Base-by-base conservation (phyloP, 2,329 filamentous ascomycete genomes). In the Epichloe sylvatica region DNA sequence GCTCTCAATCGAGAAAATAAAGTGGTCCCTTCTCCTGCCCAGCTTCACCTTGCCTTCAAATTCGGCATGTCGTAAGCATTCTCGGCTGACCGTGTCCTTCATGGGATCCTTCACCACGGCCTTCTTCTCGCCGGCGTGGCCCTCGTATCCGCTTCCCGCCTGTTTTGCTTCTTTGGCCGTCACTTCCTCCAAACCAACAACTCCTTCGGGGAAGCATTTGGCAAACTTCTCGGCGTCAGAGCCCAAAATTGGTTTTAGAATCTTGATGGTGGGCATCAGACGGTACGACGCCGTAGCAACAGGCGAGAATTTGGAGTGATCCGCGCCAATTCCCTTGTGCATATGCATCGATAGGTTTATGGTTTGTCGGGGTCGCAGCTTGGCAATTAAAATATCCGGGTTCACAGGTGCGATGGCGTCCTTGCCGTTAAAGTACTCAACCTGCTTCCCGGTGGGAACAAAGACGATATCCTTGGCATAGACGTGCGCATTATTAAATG, bases 291-390 rank as follows among this genome's bases (percentile, higher is more conserved):
- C 92, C 1, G 92, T 96, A 3, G 91, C 90, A 36, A 97, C 92
- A 44, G 92, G 92, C 0, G 88, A 95, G 72, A 92, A 98, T 69
- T 98, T 98, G 59, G 92, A 84, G 67, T 98, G 92, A 67, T 98
- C 92, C 55, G 84, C 81, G 45, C 92, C 92, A 57, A 94, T 81
- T 53, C 94, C 92, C 71, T 96, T 94, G 70, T 94, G 82, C 70
- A 91, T 92, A 72, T 97, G 90, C 77, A 94, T 84, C 57, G 86
- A 81, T 53, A 96, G 73, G 61, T 86, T 77, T 60, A 98, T 86
- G 59, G 80, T 78, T 73, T 98, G 94, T 4, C 85, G 86, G 0
- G 94, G 92, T 30, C 92, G 82, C 67, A 98, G 72, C 73, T 98
- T 98, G 53, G 89, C 89, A 63, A 98, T 81, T 50, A 98, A 72